Evolutionary conservation across 2,329 filamentous ascomycete genomes (phyloP), one percentile per base, ranked within the genome.

Genomic region (Pseudogymnoascus sp.): DNA sequence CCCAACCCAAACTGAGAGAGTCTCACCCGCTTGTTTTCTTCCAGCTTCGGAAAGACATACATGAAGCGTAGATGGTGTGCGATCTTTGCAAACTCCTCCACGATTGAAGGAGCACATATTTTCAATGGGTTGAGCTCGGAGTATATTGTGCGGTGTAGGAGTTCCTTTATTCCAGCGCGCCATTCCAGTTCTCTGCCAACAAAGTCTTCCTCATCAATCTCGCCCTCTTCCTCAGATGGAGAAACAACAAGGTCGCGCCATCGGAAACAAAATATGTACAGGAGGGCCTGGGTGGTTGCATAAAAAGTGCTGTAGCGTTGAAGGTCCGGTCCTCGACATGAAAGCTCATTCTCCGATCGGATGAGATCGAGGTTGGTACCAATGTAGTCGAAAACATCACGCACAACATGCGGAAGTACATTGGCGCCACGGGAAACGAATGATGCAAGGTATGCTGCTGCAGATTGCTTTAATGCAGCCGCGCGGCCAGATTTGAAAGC

Each of bases 81-180:
- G 60, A 97, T 87, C 71, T 89, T 89, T 21, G 93, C 92, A 72
- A 97, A 99, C 70, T 97, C 90, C 58, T 89, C 83, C 27, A 97
- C 93, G 64, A 99, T 97, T 7, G 85, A 84, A 0, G 92, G 91
- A 2, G 92, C 91, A 79, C 92, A 96, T 66, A 99, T 90, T 74
- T 96, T 96, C 61, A 99, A 85, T 0, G 94, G 94, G 74, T 99
- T 99, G 69, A 99, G 87, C 67, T 87, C 88, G 61, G 89, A 92
- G 75, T 91, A 89, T 69, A 97, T 90, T 70, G 92, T 90, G 41
- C 84, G 83, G 58, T 85, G 84, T 58, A 97, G 80, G 25, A 86
- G 83, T 60, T 91, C 86, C 70, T 89, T 89, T 64, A 94, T 83
- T 25, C 84, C 84, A 7, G 85, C 81, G 60, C 89, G 83, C 89